A percentile compares a stretch with the other conserved stretches of the same genome.
Evolutionary conservation across 805 yeast species (phyloP).

Genomic region (Cephaloascus fragrans): DNA sequence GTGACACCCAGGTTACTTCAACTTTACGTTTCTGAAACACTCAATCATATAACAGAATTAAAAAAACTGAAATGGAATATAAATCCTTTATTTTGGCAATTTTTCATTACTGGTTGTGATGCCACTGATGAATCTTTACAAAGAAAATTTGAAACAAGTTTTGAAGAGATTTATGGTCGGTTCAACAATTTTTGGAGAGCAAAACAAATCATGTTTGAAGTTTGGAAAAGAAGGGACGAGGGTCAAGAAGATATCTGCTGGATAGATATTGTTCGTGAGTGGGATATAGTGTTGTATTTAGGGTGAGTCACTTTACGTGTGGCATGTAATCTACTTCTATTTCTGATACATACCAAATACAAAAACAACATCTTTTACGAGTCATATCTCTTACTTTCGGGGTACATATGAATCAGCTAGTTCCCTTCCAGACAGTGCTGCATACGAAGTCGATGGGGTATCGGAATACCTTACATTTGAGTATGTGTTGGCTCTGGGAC

Average conservation of each 20-base stretch:
- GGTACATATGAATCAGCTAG: too few relatives aligned
- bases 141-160: slow-evolving; percentile 17
- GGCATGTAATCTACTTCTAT: too few relatives aligned
- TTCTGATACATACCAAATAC: too few relatives aligned
- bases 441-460: too few relatives aligned
- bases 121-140: slow-evolving; percentile 19
- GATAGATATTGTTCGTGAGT: slow-evolving; percentile 44
- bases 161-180: slow-evolving; percentile 18
- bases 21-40: slow-evolving; percentile 18
- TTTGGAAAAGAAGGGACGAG: slow-evolving; percentile 33
- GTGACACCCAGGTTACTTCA: slow-evolving; percentile 23
- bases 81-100: slow-evolving; percentile 38
- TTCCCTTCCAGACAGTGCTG: too few relatives aligned
- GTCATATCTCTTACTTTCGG: too few relatives aligned
- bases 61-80: slow-evolving; percentile 11
- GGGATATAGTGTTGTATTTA: slow-evolving; percentile 35
- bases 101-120: slow-evolving; percentile 34
- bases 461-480: too few relatives aligned
- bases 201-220: slow-evolving; percentile 42
- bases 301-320: slow-evolving; percentile 14
- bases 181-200: slow-evolving; percentile 41
- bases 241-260: slow-evolving; percentile 30
- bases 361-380: too few relatives aligned
- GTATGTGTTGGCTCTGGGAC: too few relatives aligned
- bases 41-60: slow-evolving; percentile 20